phyloP scores from a whole-genome alignment of 768 basidiomycete genomes.

The Naganishia antarctica region DNA sequence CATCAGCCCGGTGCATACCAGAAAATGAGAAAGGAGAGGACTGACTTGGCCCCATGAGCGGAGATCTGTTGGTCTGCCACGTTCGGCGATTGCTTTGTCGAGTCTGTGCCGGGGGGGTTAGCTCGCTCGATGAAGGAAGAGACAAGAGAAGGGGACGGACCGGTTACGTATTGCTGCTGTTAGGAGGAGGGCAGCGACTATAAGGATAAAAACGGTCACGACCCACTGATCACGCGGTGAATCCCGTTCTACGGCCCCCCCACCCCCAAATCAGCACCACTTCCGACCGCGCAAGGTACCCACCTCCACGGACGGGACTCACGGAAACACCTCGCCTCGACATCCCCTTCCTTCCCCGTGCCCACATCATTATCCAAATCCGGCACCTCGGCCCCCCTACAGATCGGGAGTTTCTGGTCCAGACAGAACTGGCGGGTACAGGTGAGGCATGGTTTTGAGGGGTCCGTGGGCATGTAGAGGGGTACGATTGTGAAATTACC shows the following conservation, averaged over 20 bases:
- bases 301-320: slow-evolving; percentile 48
- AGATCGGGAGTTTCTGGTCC: slow-evolving; percentile 81
- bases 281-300: too few relatives aligned
- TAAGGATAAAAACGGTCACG: slow-evolving; percentile 82
- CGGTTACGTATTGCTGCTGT: slow-evolving; percentile 63
- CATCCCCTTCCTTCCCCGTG: slow-evolving; percentile 90
- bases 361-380: slow-evolving; percentile 87
- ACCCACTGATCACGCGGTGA: slow-evolving; percentile 92
- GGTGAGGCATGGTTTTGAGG: slow-evolving; percentile 81
- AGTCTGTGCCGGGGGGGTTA: slow-evolving; percentile 37
- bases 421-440: slow-evolving; percentile 95
- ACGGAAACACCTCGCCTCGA: slow-evolving; percentile 95
- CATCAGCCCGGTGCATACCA: too few relatives aligned
- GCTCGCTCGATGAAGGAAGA: not conserved
- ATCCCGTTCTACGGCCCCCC: slow-evolving; percentile 68
- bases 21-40: not conserved
- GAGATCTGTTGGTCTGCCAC: slow-evolving; percentile 46
- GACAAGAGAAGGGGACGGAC: slow-evolving; percentile 27
- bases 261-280: not conserved
- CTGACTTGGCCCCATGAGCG: slow-evolving; percentile 43
- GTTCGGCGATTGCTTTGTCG: slow-evolving; percentile 41
- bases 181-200: slow-evolving; percentile 76
- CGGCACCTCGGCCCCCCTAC: slow-evolving; percentile 56
- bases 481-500: slow-evolving; percentile 80
- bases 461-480: slow-evolving; percentile 72